These are phyloP conservation scores for Betula pendula DNA, from an alignment of 306 rosid genomes.

Conservation along the genomic window DNA sequence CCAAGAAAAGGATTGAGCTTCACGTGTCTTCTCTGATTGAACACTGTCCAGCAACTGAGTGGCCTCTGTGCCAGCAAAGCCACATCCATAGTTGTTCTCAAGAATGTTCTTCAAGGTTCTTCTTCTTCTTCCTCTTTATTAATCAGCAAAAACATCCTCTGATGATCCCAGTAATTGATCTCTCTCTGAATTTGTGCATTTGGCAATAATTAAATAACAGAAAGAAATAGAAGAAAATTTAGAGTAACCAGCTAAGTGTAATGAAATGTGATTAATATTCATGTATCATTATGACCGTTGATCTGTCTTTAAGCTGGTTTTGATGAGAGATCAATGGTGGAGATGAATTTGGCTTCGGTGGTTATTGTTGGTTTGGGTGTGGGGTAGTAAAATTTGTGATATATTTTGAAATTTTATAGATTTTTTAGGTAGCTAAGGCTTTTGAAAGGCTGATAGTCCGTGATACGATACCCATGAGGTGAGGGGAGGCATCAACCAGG, in stretches of 20 bases:
- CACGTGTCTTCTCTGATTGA: slow-evolving; percentile 38
- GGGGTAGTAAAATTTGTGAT: not conserved
- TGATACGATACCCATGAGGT: slow-evolving; percentile 3
- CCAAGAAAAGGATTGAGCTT: slow-evolving; percentile 46
- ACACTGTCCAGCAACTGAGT: slow-evolving; percentile 37
- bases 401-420: not conserved
- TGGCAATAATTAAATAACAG: not conserved
- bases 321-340: slow-evolving; percentile 13
- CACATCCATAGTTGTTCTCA: slow-evolving; percentile 41
- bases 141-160: slow-evolving; percentile 18
- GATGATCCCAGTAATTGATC: slow-evolving; percentile 21
- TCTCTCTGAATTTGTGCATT: slow-evolving; percentile 25
- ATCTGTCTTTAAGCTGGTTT: not conserved
- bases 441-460: slow-evolving; percentile 5
- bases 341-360: not conserved
- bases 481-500: not conserved
- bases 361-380: not conserved
- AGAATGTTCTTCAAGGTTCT: slow-evolving; percentile 4
- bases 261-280: not conserved
- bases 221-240: not conserved
- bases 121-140: slow-evolving; percentile 22
- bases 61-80: slow-evolving; percentile 47
- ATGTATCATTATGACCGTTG: not conserved
- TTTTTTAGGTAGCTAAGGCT: not conserved
- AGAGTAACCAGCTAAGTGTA: not conserved